Evolutionary conservation across 768 basidiomycete species (phyloP).

Genomic region (Leccinum longicurvipes): DNA sequence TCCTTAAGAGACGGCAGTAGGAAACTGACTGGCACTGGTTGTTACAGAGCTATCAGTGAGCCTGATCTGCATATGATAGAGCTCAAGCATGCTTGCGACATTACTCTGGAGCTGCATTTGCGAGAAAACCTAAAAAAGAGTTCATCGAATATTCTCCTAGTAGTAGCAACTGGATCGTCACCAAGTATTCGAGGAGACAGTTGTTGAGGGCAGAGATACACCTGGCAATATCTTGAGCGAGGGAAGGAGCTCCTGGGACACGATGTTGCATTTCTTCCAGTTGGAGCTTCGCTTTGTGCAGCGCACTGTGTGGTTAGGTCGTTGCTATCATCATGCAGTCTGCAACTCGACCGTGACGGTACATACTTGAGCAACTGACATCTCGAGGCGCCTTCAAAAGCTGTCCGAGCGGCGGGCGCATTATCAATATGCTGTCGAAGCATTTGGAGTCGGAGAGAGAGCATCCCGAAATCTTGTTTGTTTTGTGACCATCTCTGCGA

Average conservation of each 20-base stretch:
- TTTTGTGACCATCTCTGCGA: slow-evolving; percentile 2
- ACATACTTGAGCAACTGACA: not conserved
- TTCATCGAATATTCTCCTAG: not conserved
- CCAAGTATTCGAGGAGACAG: not conserved
- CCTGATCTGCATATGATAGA: no score
- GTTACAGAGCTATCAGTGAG: no score
- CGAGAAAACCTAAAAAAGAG: not conserved
- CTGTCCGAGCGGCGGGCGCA: not conserved
- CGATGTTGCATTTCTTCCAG: not conserved
- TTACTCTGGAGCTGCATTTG: not conserved
- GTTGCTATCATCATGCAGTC: not conserved
- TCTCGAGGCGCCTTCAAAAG: not conserved
- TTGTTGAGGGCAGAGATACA: not conserved
- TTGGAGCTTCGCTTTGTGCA: not conserved
- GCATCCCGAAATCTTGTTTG: slow-evolving; percentile 1
- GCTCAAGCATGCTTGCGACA: not conserved
- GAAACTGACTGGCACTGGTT: no score
- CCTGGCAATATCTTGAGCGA: not conserved
- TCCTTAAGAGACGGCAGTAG: no score
- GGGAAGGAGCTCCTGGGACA: not conserved
- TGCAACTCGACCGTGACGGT: no score
- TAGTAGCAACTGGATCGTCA: not conserved
- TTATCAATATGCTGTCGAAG: not conserved
- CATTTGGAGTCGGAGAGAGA: not conserved
- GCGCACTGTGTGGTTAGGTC: not conserved